Base-by-base conservation (phyloP, 495 filamentous ascomycete genomes). In the Entonaema liquescens region DNA sequence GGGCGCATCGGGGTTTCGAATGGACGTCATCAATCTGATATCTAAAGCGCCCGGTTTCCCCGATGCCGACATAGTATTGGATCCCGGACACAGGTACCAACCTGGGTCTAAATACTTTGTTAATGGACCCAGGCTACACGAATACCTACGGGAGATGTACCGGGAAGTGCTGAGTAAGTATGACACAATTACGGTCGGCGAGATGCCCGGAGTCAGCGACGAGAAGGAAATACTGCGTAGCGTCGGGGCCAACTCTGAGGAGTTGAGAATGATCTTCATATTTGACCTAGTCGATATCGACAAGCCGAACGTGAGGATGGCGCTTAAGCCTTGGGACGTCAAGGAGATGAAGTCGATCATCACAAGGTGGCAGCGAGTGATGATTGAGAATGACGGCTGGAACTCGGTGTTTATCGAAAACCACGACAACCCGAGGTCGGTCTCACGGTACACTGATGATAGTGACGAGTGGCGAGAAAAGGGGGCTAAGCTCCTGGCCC, bases 251-350 rank as follows among this genome's bases (percentile, higher is more conserved):
- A 82, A 86, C 50, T 81, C 84, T 4, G 77, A 80, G 29, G 87
- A 90, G 70, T 74, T 91, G 62, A 84, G 86, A 68, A 91, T 91
- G 89, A 83, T 91, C 28, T 91, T 91, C 79, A 84, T 88, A 40
- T 89, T 90, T 54, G 88, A 89, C 62, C 72, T 83, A 28, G 83
- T 83, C 11, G 85, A 87, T 60, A 80, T 88, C 49, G 87, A 82
- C 52, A 86, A 85, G 67, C 62, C 68, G 12, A 40, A 59, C 2
- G 54, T 71, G 12, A 60, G 71, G 23, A 87, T 87, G 67, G 80
- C 79, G 13, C 79, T 81, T 6, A 81, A 81, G 1, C 79, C 75
- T 17, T 90, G 83, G 83, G 82, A 83, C 44, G 78, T 88, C 40
- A 78, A 81, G 11, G 82, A 86, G 40, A 79, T 91, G 33, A 89